phyloP scores from a whole-genome alignment of 148 eudicot genomes.

The Heliosperma pusillum region DNA sequence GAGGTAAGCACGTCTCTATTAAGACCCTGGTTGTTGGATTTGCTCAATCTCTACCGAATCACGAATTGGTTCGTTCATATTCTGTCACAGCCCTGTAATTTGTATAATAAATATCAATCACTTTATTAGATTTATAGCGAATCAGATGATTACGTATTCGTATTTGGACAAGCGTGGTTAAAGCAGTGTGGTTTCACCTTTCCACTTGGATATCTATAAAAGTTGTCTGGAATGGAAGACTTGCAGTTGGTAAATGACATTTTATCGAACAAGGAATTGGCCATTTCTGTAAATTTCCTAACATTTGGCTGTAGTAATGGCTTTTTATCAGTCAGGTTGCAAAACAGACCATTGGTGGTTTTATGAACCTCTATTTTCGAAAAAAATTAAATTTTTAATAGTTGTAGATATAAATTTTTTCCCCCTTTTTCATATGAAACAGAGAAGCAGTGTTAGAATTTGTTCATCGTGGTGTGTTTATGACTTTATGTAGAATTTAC shows the following conservation, averaged over 20 bases:
- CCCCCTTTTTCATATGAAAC: constrained; percentile 11
- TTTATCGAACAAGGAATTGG: constrained; percentile 4
- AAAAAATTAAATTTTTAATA: background rate
- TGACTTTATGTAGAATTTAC: background rate
- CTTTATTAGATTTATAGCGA: background rate
- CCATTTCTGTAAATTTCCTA: background rate
- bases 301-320: background rate
- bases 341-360: background rate
- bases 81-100: background rate
- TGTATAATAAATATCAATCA: background rate
- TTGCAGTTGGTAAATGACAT: background rate
- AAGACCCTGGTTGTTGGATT: background rate
- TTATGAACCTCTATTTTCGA: background rate
- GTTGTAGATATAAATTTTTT: background rate
- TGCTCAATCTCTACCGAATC: background rate
- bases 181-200: constrained; percentile 1
- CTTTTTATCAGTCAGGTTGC: background rate
- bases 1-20: constrained; percentile 43
- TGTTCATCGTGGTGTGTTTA: background rate
- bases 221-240: background rate
- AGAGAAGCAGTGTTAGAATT: background rate
- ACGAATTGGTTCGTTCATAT: background rate
- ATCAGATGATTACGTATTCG: background rate
- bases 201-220: background rate
- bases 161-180: no score